Base-by-base conservation (phyloP, 2,329 filamentous ascomycete species). In the Epichloe sp. region DNA sequence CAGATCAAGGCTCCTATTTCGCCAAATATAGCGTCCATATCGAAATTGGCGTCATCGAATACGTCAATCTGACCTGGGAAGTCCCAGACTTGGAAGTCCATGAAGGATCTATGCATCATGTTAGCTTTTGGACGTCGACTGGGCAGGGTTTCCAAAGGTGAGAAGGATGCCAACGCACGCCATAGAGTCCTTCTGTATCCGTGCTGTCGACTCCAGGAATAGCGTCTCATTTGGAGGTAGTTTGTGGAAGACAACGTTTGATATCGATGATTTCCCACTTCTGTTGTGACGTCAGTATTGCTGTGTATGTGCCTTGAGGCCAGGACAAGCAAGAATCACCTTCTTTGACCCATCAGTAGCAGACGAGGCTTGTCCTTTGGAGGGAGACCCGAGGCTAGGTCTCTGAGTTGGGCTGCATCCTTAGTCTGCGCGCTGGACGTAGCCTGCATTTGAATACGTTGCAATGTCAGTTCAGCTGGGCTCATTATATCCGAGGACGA, bases 11-110 rank as follows among this genome's bases (percentile, higher is more conserved):
- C 90, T 19, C 93, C 93, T 15, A 95, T 88, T 62, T 91, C 89
- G 58, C 88, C 86, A 67, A 98, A 98, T 61, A 97, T 91, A 62
- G 87, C 84, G 60, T 95, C 88, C 55, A 93, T 85, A 65, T 97
- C 90, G 62, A 95, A 95, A 46, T 82, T 85, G 4, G 88, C 83
- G 62, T 93, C 88, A 54, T 94, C 83, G 61, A 95, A 94, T 51
- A 81, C 74, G 69, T 96, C 88, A 57, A 97, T 81, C 68, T 97
- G 90, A 23, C 91, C 90, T 2, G 93, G 93, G 52, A 98, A 90
- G 65, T 98, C 93, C 87, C 90, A 96, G 46, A 96, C 88, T 69
- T 97, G 91, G 59, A 97, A 96, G 65, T 97, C 91, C 89, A 97
- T 96, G 65, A 98, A 97, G 3, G 93, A 97, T 59, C 89, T 96